phyloP scores from a whole-genome alignment of 495 filamentous ascomycete genomes.

The Penicillium longicatenatum region DNA sequence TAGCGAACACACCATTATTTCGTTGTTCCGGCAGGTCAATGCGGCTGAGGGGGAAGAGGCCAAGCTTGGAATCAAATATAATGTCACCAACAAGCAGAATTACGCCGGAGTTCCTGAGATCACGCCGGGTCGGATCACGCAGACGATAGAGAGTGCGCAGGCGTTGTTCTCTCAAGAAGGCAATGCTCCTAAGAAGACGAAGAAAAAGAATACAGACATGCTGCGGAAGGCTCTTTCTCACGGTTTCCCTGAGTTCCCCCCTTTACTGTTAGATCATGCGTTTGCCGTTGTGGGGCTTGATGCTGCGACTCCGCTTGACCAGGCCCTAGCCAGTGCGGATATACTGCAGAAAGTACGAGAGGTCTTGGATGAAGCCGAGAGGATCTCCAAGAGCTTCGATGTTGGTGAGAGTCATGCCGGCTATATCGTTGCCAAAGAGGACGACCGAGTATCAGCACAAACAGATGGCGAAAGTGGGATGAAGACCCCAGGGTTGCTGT shows the following conservation, averaged over 20 bases:
- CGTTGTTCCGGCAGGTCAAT: slow-evolving; percentile 76
- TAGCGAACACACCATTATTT: slow-evolving; percentile 72
- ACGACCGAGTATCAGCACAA: slow-evolving; percentile 28
- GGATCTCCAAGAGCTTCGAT: slow-evolving; percentile 47
- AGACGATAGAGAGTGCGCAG: slow-evolving; percentile 67
- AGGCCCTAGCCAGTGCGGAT: slow-evolving; percentile 66
- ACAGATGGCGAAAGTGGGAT: slow-evolving; percentile 41
- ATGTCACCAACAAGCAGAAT: slow-evolving; percentile 79
- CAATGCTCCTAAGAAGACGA: slow-evolving; percentile 65
- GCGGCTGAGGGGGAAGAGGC: slow-evolving; percentile 75
- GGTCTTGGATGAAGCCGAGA: slow-evolving; percentile 65
- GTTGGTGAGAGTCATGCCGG: slow-evolving; percentile 50
- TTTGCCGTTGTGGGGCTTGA: slow-evolving; percentile 70
- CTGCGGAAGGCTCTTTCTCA: slow-evolving; percentile 77
- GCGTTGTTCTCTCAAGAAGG: slow-evolving; percentile 54
- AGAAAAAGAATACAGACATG: slow-evolving; percentile 77
- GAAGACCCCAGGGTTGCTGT: slow-evolving; percentile 59
- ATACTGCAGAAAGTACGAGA: slow-evolving; percentile 63
- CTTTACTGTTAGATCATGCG: slow-evolving; percentile 82
- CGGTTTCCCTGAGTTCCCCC: slow-evolving; percentile 83
- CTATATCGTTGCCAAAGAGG: slow-evolving; percentile 84
- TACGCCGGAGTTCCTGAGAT: slow-evolving; percentile 71
- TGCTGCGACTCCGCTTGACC: slow-evolving; percentile 59
- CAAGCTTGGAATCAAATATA: slow-evolving; percentile 73
- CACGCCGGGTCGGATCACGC: slow-evolving; percentile 68